These are phyloP conservation scores for Monosporozyma solicola DNA, from an alignment of 805 yeast genomes.

Conservation along the genomic window DNA sequence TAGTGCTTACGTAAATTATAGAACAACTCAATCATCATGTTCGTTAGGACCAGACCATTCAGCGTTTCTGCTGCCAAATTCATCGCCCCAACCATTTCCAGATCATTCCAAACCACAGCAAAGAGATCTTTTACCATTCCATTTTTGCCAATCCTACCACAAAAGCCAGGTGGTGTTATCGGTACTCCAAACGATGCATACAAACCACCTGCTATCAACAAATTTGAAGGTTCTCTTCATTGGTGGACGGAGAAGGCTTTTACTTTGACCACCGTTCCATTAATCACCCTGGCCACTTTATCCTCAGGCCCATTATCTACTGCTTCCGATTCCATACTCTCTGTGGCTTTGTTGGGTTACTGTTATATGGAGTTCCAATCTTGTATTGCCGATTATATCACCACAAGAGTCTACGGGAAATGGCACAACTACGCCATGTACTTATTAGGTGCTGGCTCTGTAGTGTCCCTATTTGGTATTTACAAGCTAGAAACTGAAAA, in stretches of 20 bases:
- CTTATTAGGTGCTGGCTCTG: slow-evolving; percentile 63
- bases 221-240: slow-evolving; percentile 76
- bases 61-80: slow-evolving; percentile 21
- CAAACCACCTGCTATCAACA: slow-evolving; percentile 51
- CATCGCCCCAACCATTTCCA: not conserved
- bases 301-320: slow-evolving; percentile 60
- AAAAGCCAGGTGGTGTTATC: slow-evolving; percentile 82
- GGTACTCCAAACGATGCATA: slow-evolving; percentile 94
- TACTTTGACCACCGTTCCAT: slow-evolving; percentile 65
- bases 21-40: not conserved
- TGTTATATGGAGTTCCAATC: slow-evolving; percentile 79
- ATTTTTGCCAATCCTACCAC: slow-evolving; percentile 54
- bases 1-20: not conserved
- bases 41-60: not conserved
- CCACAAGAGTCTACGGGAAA: slow-evolving; percentile 72
- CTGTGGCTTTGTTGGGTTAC: slow-evolving; percentile 62
- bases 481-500: slow-evolving; percentile 74
- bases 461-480: slow-evolving; percentile 65
- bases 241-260: slow-evolving; percentile 84
- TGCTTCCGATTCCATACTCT: slow-evolving; percentile 60
- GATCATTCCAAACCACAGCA: slow-evolving; percentile 3
- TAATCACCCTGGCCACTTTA: slow-evolving; percentile 65
- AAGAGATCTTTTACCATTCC: slow-evolving; percentile 33
- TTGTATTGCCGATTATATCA: slow-evolving; percentile 92
- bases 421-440: slow-evolving; percentile 63